These are phyloP conservation scores for Hyaloscypha variabilis DNA, from an alignment of 495 filamentous ascomycete species.

Conservation along the genomic window DNA sequence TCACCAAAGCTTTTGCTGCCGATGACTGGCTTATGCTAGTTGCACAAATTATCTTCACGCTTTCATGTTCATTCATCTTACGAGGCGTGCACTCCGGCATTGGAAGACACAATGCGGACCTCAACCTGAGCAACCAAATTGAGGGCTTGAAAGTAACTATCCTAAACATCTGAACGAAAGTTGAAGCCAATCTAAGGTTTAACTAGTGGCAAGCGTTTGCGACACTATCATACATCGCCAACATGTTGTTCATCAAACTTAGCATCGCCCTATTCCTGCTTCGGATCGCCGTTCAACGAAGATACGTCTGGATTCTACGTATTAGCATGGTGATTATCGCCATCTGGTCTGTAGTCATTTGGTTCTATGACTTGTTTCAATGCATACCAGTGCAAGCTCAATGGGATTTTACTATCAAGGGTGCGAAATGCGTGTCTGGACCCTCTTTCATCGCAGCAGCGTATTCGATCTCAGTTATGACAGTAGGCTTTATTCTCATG, in stretches of 20 bases:
- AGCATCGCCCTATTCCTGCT: slow-evolving; percentile 47
- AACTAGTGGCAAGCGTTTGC: slow-evolving; percentile 41
- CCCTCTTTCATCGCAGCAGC: slow-evolving; percentile 40
- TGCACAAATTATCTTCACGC: slow-evolving; percentile 39
- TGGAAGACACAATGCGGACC: slow-evolving; percentile 39
- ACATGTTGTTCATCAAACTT: slow-evolving; percentile 50
- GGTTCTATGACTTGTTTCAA: slow-evolving; percentile 43
- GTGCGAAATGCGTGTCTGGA: slow-evolving; percentile 35
- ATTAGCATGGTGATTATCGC: slow-evolving; percentile 37
- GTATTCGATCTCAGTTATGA: slow-evolving; percentile 44
- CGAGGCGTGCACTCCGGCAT: slow-evolving; percentile 37
- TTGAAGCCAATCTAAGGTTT: background rate
- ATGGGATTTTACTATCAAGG: slow-evolving; percentile 42
- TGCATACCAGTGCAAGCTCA: slow-evolving; percentile 35
- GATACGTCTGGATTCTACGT: slow-evolving; percentile 41
- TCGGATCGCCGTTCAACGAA: slow-evolving; percentile 37
- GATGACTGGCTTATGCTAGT: slow-evolving; percentile 48
- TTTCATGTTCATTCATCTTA: slow-evolving; percentile 38
- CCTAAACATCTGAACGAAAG: background rate
- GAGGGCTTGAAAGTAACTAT: slow-evolving; percentile 35
- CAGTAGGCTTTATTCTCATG: no score
- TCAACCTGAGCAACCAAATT: slow-evolving; percentile 38
- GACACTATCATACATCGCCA: slow-evolving; percentile 39
- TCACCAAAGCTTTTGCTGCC: slow-evolving; percentile 42
- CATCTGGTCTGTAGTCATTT: slow-evolving; percentile 41